Base-by-base conservation (phyloP, 2,329 filamentous ascomycete genomes). In the Claviceps spartinae region DNA sequence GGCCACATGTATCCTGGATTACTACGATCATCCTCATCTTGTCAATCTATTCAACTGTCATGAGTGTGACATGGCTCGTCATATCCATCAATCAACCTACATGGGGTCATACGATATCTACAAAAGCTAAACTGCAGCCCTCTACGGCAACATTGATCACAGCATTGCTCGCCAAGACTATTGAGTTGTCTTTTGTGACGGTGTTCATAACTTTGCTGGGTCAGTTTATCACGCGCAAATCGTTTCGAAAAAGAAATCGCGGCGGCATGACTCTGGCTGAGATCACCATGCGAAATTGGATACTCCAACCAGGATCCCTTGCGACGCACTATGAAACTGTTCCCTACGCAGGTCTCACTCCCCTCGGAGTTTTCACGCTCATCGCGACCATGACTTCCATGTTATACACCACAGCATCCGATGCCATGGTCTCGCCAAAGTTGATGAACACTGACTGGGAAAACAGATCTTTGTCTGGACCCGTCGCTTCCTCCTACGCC, bases 261-360 rank as follows among this genome's bases (percentile, higher is more conserved):
- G 86, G 86, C 2, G 86, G 86, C 2, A 76, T 90, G 53, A 87
- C 81, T 0, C 74, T 91, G 16, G 82, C 86, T 0, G 86, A 91
- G 61, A 79, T 90, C 70, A 83, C 77, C 16, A 88, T 91, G 84
- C 76, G 86, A 47, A 77, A 77, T 44, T 91, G 86, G 86, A 76
- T 84, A 20, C 78, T 82, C 47, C 80, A 85, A 64, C 85, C 85
- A 0, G 86, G 86, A 0, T 83, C 80, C 0, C 71, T 91, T 56
- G 70, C 91, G 20, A 86, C 83, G 0, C 81, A 87, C 58, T 84
- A 74, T 65, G 74, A 83, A 55, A 78, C 77, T 4, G 68, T 89
- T 1, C 74, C 76, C 5, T 82, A 84, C 54, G 82, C 83, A 0
- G 82, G 73, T 0, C 56, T 78, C 1, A 84, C 82, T 0, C 57